Evolutionary conservation across 805 yeast species (phyloP).

Genomic region (Pichia exigua): DNA sequence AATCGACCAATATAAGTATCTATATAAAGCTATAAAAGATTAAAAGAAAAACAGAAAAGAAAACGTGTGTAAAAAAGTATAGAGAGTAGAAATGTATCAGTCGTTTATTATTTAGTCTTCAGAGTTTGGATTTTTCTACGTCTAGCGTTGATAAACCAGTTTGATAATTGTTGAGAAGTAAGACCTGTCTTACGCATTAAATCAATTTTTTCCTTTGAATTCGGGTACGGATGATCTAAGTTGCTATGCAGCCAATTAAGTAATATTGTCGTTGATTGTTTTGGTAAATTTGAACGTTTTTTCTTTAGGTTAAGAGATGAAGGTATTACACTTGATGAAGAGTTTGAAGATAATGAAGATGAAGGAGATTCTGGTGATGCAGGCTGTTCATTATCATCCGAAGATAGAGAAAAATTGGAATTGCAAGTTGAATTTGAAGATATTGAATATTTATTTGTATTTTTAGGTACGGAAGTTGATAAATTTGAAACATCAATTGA

Average conservation of each 20-base stretch:
- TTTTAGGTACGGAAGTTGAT: constrained; percentile 3
- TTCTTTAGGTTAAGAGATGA: constrained; percentile 17
- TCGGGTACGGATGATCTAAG: constrained; percentile 53
- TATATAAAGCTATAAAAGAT: constrained; percentile 32
- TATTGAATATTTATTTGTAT: not conserved
- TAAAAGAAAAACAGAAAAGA: not conserved
- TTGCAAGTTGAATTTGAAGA: not conserved
- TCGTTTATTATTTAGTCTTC: constrained; percentile 31
- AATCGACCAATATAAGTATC: constrained; percentile 40
- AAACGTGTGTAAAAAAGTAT: not conserved
- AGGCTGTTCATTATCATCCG: not conserved
- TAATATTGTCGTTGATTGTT: constrained; percentile 46
- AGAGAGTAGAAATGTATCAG: too few species aligned
- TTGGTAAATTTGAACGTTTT: constrained; percentile 48
- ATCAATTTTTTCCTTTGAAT: constrained; percentile 47
- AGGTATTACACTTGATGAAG: not conserved
- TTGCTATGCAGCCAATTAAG: constrained; percentile 50
- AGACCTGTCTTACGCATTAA: constrained; percentile 48
- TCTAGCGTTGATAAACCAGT: constrained; percentile 59
- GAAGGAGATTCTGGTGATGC: not conserved
- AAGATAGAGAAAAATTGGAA: not conserved
- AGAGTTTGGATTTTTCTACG: constrained; percentile 47
- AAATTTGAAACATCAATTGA: not conserved
- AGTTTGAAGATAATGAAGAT: not conserved
- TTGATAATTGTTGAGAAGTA: constrained; percentile 49